Conservation (phyloP, 2,329 filamentous ascomycete genomes). For the Phyllosticta citribraziliensis region DNA sequence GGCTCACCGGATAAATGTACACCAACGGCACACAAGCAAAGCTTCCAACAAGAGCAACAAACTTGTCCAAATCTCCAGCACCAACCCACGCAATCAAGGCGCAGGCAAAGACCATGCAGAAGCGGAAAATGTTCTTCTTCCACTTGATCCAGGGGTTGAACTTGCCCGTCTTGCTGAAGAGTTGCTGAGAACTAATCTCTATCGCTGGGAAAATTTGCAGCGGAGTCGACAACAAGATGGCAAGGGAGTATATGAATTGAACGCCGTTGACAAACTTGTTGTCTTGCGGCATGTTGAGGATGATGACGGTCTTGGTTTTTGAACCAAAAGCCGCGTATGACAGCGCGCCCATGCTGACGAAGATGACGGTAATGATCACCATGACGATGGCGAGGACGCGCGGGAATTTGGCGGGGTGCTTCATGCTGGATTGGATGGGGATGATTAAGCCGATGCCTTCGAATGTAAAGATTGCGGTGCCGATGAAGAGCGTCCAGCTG, state of each 20-base stretch:
- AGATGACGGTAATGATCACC: conserved; percentile 81
- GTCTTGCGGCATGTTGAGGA: conserved; percentile 93
- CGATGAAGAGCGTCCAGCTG: conserved; percentile 96
- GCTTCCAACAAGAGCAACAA: conserved; percentile 89
- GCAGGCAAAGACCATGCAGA: conserved; percentile 81
- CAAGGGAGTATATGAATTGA: conserved; percentile 93
- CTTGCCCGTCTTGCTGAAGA: conserved; percentile 91
- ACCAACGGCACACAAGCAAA: conserved; percentile 97
- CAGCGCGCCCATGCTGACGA: conserved; percentile 81
- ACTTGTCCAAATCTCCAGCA: conserved; percentile 90
- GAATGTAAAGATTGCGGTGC: conserved; percentile 97
- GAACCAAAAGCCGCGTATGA: conserved; percentile 96
- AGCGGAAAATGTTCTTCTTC: conserved; percentile 97
- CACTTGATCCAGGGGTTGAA: conserved; percentile 99
- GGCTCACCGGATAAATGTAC: conserved; percentile 88
- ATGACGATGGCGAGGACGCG: conserved; percentile 81
- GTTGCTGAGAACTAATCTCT: conserved; percentile 85
- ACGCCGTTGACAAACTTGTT: conserved; percentile 91
- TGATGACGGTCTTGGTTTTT: conserved; percentile 88
- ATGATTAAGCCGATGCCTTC: conserved; percentile 97
- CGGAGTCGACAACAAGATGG: conserved; percentile 91
- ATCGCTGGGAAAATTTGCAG: conserved; percentile 97
- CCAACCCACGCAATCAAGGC: conserved; percentile 84
- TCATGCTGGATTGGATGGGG: conserved; percentile 97
- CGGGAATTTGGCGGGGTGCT: conserved; percentile 80